These are phyloP conservation scores for Xerophyta viscosa DNA, from an alignment of 106 monocot species.

Conservation along the genomic window DNA sequence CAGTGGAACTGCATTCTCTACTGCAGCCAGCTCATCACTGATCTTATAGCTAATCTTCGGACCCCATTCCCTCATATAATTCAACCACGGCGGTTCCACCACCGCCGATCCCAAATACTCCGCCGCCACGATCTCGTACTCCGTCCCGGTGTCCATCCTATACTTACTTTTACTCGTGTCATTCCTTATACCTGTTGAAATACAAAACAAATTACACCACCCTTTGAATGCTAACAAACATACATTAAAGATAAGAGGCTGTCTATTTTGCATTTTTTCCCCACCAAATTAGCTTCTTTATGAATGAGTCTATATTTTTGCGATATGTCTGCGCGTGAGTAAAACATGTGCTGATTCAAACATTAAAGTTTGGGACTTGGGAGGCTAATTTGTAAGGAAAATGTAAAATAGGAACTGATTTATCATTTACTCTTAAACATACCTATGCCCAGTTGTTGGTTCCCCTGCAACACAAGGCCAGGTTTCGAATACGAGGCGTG, in stretches of 20 bases:
- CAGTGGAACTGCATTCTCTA: constrained; percentile 38
- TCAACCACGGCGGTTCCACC: constrained; percentile 61
- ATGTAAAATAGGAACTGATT: too few species aligned
- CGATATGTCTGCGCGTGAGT: too few species aligned
- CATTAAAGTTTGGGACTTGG: too few species aligned
- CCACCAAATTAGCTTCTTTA: too few species aligned
- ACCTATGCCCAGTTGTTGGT: constrained; percentile 15
- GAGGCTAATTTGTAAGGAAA: too few species aligned
- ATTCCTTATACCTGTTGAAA: constrained; percentile 72
- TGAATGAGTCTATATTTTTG: too few species aligned
- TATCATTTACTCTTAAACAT: too few species aligned
- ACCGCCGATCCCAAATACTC: constrained; percentile 31
- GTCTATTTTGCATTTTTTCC: too few species aligned
- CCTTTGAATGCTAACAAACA: too few species aligned
- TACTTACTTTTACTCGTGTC: constrained; percentile 40
- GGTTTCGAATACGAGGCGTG: constrained; percentile 58
- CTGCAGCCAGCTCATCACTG: constrained; percentile 36
- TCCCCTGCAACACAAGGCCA: constrained; percentile 60
- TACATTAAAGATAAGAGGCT: too few species aligned
- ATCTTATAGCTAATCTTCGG: constrained; percentile 52
- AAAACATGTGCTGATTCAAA: too few species aligned
- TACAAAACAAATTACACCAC: too few species aligned
- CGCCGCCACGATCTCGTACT: constrained; percentile 33
- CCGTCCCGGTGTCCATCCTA: constrained; percentile 37
- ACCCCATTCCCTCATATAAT: constrained; percentile 65